Evolutionary conservation across 768 basidiomycete genomes (phyloP), one percentile per base, ranked within the genome.

Genomic region (Leccinum aurantiacum): DNA sequence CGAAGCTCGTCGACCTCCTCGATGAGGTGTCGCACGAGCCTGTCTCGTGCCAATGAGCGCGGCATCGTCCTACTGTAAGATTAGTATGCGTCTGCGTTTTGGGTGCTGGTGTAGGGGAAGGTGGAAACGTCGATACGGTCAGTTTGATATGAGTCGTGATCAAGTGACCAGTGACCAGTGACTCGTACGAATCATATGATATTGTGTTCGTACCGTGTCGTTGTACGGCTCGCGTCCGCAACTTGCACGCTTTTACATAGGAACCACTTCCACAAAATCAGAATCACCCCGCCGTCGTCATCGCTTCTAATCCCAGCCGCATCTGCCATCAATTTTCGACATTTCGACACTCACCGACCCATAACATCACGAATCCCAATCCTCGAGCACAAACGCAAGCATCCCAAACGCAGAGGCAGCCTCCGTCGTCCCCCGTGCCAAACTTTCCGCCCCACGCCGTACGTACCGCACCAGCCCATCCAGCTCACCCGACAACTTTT

Each of bases 381-480:
- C 46, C 29, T 92, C 88, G 60, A 93, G 75, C 46, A 83, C 78
- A 70, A 93, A 93, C 10, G 89, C 88, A 54, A 93, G 75, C 33
- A 90, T 79, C 1, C 84, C 87, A 68, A 90, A 92, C 1, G 86
- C 77, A 29, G 85, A 71, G 13, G 86, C 84, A 27, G 79, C 83
- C 54, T 86, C 85, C 17, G 79, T 79, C n/a, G 76, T 71, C 1
- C 87, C 85, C 44, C 82, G 82, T 13, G 87, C 87, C 24, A 91
- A 75, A 64, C 77, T 84, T 69, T 93, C 91, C 7, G 86, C 84
- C 0, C 88, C 87, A 29, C 89, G 76, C 48, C 27, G 74, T 6
- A 92, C 68, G 69, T 89, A 89, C 38, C 86, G 76, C 24, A 92
- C 87, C 35, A 91, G 74, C 24, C 84, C 84, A 68, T 91, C 88